Conservation (phyloP, 257 asterid genomes). For the Pogostemon cablin region DNA sequence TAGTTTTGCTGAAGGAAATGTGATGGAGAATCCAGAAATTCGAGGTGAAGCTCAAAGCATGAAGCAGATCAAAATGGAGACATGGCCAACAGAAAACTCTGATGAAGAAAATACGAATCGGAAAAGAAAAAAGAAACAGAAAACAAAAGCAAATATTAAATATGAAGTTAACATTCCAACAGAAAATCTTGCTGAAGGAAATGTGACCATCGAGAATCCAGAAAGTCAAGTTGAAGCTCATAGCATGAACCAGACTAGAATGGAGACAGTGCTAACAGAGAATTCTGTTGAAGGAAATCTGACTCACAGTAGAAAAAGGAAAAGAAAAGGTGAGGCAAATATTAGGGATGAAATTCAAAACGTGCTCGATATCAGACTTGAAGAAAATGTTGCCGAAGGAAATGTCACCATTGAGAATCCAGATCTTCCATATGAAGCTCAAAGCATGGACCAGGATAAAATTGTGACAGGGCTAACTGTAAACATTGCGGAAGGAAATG, state of each 20-base stretch:
- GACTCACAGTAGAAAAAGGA: conserved; percentile 9
- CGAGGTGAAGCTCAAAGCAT: conserved; percentile 15
- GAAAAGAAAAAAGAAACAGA: no score
- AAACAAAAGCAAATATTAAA: conserved; percentile 11
- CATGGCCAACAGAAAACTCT: conserved; percentile 10
- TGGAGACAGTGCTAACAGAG: not conserved
- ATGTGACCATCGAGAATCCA: conserved; percentile 10
- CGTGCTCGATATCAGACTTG: conserved; percentile 9
- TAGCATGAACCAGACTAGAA: not conserved
- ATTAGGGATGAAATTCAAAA: conserved; percentile 7
- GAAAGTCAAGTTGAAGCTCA: conserved; percentile 19
- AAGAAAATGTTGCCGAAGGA: not conserved
- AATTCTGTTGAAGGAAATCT: conserved; percentile 26
- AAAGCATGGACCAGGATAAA: not conserved
- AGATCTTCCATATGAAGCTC: not conserved
- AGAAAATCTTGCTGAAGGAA: conserved; percentile 26
- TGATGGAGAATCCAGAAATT: conserved; percentile 25
- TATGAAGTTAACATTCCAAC: conserved; percentile 6
- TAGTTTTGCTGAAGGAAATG: conserved; percentile 24
- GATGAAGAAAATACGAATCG: no score
- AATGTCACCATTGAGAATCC: not conserved
- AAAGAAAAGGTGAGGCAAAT: not conserved
- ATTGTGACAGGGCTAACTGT: not conserved
- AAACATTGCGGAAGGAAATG: conserved; percentile 22
- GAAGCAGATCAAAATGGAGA: conserved; percentile 11